phyloP scores from a whole-genome alignment of 176 grass and related monocot species.

The Leersia perrieri region DNA sequence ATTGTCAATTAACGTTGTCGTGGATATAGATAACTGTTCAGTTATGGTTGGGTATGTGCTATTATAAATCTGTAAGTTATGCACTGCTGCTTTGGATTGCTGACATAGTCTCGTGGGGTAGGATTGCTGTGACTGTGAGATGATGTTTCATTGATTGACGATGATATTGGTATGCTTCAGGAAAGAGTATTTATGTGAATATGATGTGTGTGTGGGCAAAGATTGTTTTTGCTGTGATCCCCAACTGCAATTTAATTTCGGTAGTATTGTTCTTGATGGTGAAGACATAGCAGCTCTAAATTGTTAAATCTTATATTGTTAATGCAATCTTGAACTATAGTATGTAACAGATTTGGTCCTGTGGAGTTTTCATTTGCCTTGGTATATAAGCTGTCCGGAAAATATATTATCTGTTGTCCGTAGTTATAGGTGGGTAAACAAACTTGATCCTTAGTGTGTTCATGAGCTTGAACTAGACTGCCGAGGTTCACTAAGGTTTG shows the following conservation, averaged over 20 bases:
- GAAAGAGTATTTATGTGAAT: background rate
- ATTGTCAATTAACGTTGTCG: background rate
- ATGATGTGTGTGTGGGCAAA: background rate
- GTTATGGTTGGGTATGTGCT: background rate
- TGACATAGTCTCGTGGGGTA: background rate
- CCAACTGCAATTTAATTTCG: background rate
- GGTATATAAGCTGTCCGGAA: background rate
- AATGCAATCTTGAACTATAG: background rate
- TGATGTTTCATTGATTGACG: background rate
- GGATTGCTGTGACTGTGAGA: background rate
- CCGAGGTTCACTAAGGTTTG: background rate
- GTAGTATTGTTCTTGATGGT: background rate
- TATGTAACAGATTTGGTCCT: background rate
- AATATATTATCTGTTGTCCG: background rate
- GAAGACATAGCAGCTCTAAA: background rate
- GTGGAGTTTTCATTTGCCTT: background rate
- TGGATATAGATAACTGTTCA: constrained; percentile 5
- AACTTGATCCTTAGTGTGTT: no score
- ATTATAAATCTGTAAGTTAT: background rate
- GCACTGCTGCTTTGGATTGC: background rate
- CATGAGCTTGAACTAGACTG: background rate
- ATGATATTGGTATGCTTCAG: background rate
- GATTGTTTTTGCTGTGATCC: background rate
- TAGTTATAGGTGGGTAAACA: background rate
- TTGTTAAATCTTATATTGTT: background rate